Evolutionary conservation across 2,329 filamentous ascomycete genomes (phyloP), one percentile per base, ranked within the genome.

Genomic region (Periconia sp.): DNA sequence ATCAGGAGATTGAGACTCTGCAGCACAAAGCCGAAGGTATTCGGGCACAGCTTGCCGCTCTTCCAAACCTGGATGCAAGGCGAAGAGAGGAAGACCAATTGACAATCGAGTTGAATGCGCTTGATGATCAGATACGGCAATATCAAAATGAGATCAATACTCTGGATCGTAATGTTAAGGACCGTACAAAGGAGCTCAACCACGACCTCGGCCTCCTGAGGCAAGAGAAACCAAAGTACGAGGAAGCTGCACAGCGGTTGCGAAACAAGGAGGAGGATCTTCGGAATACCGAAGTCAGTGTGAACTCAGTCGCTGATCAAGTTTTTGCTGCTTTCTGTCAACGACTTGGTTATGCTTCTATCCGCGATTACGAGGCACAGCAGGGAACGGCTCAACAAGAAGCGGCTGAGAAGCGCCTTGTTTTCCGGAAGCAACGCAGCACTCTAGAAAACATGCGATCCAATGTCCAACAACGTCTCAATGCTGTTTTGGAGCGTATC

Each of bases 331-430:
- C 81, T 41, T 99, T 99, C 77, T 99, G 94, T 77, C 84, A 86
- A 63, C 85, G 90, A 51, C 85, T 97, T 18, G 91, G 92, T 0
- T 97, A 96, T 71, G 82, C 85, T 53, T 88, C 95, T 65, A 95
- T 99, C 59, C 90, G 93, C 54, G 90, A 91, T 53, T 99, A 97
- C 66, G 92, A 97, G 71, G 89, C 89, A 23, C 92, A 95, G 62
- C 94, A 97, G 75, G 93, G 94, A 46, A 92, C 89, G 41, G 79
- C 96, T 46, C 92, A 97, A 73, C 91, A 96, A 71, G 91, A 97
- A 71, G 90, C 90, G 43, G 87, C 88, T 0, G 87, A 94, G 74
- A 92, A 92, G 78, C 91, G 91, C 58, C 86, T 90, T 49, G 87
- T 92, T 61, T 97, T 96, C 64, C 89, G 88, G 52, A 86, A 89